phyloP scores from a whole-genome alignment of 1,284 basidiomycete species.

The Cerioporus squamosus region DNA sequence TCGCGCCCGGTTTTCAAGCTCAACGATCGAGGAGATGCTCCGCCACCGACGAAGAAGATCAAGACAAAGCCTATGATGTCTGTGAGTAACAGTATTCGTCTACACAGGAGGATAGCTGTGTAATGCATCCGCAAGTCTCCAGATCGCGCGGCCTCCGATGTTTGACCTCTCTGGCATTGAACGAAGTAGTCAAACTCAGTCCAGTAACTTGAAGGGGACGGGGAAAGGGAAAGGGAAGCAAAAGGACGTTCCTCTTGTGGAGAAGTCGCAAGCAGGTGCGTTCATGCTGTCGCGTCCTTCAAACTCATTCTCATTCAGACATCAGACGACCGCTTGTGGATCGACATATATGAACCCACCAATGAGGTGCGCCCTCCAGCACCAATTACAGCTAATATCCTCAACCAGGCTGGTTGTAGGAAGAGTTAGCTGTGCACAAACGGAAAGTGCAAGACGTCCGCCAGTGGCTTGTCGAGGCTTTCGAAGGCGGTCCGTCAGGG shows the following conservation, averaged over 20 bases:
- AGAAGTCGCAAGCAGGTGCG: too few relatives aligned
- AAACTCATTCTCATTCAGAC: too few relatives aligned
- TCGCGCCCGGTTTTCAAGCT: too few relatives aligned
- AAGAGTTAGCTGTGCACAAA: slow-evolving; percentile 87
- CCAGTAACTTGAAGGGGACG: too few relatives aligned
- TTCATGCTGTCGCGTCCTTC: too few relatives aligned
- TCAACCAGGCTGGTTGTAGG: slow-evolving; percentile 41
- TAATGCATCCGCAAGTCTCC: slow-evolving; percentile 16
- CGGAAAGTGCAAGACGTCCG: slow-evolving; percentile 86
- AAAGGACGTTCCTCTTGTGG: slow-evolving; percentile 9
- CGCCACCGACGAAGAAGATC: slow-evolving; percentile 19
- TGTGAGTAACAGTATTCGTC: slow-evolving; percentile 6
- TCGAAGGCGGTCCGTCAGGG: slow-evolving; percentile 69
- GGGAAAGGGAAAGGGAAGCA: slow-evolving; percentile 58
- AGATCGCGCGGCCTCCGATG: slow-evolving; percentile 41
- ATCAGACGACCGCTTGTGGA: slow-evolving; percentile 70
- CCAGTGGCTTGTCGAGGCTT: slow-evolving; percentile 85
- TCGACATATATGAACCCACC: slow-evolving; percentile 75
- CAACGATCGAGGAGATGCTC: background rate
- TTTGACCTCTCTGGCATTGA: slow-evolving; percentile 36
- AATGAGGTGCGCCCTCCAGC: slow-evolving; percentile 52
- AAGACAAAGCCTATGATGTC: slow-evolving; percentile 22
- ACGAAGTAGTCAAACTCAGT: slow-evolving; percentile 6
- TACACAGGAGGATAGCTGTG: background rate
- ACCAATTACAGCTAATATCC: background rate